Percentiles rank a stretch among this genome's conserved stretches.
phyloP scores from a whole-genome alignment of 371 early-diverging fungal species.

The Circinella minor region DNA sequence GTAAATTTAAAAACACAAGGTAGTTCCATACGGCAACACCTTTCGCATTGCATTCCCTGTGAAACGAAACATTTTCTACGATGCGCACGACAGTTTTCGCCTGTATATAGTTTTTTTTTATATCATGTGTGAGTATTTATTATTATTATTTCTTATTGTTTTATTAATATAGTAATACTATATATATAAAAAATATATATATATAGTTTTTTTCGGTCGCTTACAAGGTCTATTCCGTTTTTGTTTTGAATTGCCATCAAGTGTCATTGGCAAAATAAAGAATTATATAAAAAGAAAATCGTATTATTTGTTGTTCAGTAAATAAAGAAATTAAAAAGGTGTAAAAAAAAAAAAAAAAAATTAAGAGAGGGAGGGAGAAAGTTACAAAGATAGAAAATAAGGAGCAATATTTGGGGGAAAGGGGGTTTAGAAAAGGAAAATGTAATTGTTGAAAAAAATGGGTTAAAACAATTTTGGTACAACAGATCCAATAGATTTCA shows the following conservation, averaged over 20 bases:
- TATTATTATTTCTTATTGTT: too few species aligned
- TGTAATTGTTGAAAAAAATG: background rate
- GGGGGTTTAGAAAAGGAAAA: background rate
- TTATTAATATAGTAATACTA: too few species aligned
- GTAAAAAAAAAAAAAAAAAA: background rate
- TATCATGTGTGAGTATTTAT: too few species aligned
- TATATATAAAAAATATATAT: background rate
- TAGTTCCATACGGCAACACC: conserved; percentile 42
- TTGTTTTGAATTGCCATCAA: conserved; percentile 30
- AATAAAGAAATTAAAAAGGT: conserved; percentile 2
- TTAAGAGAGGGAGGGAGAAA: background rate
- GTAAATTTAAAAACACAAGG: conserved; percentile 45
- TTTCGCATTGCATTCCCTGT: conserved; percentile 39
- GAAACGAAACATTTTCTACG: conserved; percentile 46
- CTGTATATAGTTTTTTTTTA: conserved; percentile 15
- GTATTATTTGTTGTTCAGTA: background rate
- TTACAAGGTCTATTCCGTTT: conserved; percentile 52
- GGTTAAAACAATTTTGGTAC: background rate
- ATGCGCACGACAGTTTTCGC: conserved; percentile 55
- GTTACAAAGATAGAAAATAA: background rate
- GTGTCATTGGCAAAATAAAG: conserved; percentile 3
- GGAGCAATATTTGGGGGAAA: background rate
- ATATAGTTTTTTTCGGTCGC: background rate
- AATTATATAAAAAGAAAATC: background rate
- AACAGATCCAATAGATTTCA: background rate